Base-by-base conservation (phyloP, 768 basidiomycete species). In the Leucocoprinus leucothites region DNA sequence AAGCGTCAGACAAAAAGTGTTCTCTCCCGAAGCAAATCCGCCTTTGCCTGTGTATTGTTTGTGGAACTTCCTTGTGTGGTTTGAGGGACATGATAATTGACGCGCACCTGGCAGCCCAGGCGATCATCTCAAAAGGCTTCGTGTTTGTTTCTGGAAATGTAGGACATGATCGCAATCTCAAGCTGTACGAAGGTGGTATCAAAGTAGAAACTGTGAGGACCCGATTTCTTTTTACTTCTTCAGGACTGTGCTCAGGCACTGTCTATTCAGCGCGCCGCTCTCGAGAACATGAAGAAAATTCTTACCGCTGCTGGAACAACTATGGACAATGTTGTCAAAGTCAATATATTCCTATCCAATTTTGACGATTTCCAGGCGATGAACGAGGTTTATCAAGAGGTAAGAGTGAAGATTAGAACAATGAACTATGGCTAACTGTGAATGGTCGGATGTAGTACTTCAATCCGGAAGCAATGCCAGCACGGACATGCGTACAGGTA, bases 61-160 rank as follows among this genome's bases (percentile, higher is more conserved):
- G 53, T 48, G 25, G 24, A 14, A 18, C 18, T 19, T 5, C 9
- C 31, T 5, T 5, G 5, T 11, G 31, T 31, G 31, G 11, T 11
- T 31, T n/a, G 18, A 26, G 3, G n/a, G 36, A 11, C 5, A 28
- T 13, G 38, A 18, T 21, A 7, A 19, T 28, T 40, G 16, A 54
- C 14, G 14, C 9, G 8, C 4, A 8, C 47, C 18, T 28, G 19
- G 14, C 24, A 61, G 60, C 60, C n/a, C 60, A 61, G 26, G 60
- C 60, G 8, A 54, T 57, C 43, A 42, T 57, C 16, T 61, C 60
- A 8, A 58, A 57, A 26, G 60, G 60, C 9, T 50, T 58, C n/a
- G 57, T 61, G 7, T 61, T 53, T 36, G 54, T 58, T 13, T 53
- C 57, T n/a, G 60, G 60, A 13, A 61, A 57, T 25, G 55, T 61